A percentile compares a stretch with the other conserved stretches of the same genome.
Conservation (phyloP, 2,329 filamentous ascomycete genomes). For the Aspergillus hiratsukae region DNA sequence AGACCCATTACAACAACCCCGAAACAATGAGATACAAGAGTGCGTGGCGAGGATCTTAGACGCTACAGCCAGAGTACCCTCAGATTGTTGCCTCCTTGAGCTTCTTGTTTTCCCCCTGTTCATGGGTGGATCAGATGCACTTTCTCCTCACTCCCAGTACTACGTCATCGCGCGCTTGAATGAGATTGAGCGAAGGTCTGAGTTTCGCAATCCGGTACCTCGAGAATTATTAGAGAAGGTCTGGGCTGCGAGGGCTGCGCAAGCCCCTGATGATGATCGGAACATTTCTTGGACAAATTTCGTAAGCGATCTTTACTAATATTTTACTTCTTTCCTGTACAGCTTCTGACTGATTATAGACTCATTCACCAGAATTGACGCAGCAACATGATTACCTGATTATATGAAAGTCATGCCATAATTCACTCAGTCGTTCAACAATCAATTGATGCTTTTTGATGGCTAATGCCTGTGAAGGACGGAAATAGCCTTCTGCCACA, state of each 20-base stretch:
- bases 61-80: constrained; percentile 20
- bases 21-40: constrained; percentile 18
- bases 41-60: constrained; percentile 25
- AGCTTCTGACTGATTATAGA: constrained; percentile 12
- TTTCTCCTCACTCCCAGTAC: constrained; percentile 26
- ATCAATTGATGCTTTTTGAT: neutral
- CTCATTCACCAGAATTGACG: constrained; percentile 15
- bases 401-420: constrained; percentile 14
- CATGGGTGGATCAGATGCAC: constrained; percentile 25
- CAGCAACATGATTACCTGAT: constrained; percentile 29
- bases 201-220: constrained; percentile 20
- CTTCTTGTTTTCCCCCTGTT: constrained; percentile 27
- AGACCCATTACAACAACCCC: constrained; percentile 16
- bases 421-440: neutral
- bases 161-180: constrained; percentile 24
- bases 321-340: neutral
- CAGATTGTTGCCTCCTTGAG: constrained; percentile 21
- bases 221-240: constrained; percentile 20
- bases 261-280: constrained; percentile 13
- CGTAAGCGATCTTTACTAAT: constrained; percentile 15
- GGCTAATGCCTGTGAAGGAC: neutral
- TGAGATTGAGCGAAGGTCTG: constrained; percentile 23
- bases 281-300: constrained; percentile 27
- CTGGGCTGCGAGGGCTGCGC: constrained; percentile 22
- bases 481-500: neutral